These are phyloP conservation scores for Apiospora aurea DNA, from an alignment of 2,329 filamentous ascomycete genomes.

Conservation along the genomic window DNA sequence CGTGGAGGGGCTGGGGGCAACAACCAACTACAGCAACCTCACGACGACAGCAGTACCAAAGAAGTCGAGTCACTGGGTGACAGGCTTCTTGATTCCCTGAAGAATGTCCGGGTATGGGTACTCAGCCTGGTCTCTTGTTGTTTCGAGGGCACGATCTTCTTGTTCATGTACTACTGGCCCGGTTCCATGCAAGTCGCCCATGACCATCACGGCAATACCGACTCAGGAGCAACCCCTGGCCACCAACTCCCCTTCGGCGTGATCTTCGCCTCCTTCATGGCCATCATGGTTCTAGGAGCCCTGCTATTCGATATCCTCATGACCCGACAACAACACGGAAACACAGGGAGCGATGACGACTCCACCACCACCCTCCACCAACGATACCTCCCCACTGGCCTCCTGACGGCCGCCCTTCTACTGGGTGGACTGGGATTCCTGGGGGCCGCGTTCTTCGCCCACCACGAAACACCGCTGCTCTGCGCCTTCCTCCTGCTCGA, in stretches of 20 bases:
- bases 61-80: neutral
- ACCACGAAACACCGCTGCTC: slow-evolving; percentile 35
- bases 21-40: neutral
- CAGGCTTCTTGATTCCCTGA: slow-evolving; percentile 13
- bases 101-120: slow-evolving; percentile 40
- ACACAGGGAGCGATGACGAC: neutral
- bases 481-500: slow-evolving; percentile 41
- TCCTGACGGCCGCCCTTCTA: slow-evolving; percentile 15
- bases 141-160: slow-evolving; percentile 45
- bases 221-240: neutral
- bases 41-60: neutral
- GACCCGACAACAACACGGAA: neutral
- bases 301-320: neutral
- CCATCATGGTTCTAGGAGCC: slow-evolving; percentile 50
- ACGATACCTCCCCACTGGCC: neutral
- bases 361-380: neutral
- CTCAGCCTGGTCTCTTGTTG: slow-evolving; percentile 44
- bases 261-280: slow-evolving; percentile 66
- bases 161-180: slow-evolving; percentile 45
- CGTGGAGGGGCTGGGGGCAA: neutral
- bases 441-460: slow-evolving; percentile 35
- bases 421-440: slow-evolving; percentile 19
- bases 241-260: slow-evolving; percentile 51
- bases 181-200: slow-evolving; percentile 41
- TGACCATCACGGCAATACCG: neutral